A percentile compares a stretch with the other conserved stretches of the same genome.
Evolutionary conservation across 306 rosid species (phyloP).

Genomic region (Rubus parviflorus): DNA sequence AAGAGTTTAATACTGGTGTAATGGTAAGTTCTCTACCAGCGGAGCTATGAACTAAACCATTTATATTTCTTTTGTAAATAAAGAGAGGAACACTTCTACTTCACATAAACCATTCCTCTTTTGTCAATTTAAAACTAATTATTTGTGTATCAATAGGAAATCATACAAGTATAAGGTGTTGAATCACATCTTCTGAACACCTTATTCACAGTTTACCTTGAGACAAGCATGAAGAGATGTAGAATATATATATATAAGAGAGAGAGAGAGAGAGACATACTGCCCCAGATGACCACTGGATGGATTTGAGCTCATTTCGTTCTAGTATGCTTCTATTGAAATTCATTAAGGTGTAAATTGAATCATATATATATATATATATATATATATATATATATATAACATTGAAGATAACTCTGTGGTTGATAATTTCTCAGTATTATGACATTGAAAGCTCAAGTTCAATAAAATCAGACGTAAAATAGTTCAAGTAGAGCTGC

Average conservation of each 20-base stretch:
- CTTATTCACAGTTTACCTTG: background rate
- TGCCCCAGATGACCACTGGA: constrained; percentile 86
- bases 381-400: background rate
- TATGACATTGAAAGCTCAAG: constrained; percentile 11
- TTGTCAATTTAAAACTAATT: background rate
- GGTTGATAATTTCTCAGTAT: constrained; percentile 12
- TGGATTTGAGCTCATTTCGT: constrained; percentile 76
- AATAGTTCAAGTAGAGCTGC: constrained; percentile 8
- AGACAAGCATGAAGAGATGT: background rate
- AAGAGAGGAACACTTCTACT: background rate
- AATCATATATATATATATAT: background rate
- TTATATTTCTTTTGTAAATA: background rate
- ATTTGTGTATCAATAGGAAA: background rate
- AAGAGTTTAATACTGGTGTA: background rate
- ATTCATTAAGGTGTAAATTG: constrained; percentile 50
- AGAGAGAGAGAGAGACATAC: constrained; percentile 55
- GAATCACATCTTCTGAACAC: background rate
- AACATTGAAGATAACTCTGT: background rate
- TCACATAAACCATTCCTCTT: background rate
- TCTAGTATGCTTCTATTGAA: constrained; percentile 68
- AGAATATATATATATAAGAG: background rate
- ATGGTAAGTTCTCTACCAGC: background rate
- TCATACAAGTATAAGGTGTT: background rate
- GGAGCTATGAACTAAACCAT: background rate
- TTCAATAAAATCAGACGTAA: constrained; percentile 13